Base-by-base conservation (phyloP, 169 alveolate genomes). In the Cryptosporidium sp. region DNA sequence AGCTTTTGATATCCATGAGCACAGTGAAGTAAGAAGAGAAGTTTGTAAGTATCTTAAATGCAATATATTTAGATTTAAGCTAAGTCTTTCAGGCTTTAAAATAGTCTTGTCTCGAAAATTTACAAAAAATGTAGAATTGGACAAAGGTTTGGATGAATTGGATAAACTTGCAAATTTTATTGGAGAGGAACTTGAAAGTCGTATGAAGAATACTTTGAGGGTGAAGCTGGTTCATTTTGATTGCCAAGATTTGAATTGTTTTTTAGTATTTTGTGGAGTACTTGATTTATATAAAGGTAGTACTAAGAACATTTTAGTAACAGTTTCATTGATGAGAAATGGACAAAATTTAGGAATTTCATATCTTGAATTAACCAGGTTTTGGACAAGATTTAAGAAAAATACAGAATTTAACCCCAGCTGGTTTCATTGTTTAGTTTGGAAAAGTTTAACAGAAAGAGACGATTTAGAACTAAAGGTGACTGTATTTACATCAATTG, bases 251-350 rank as follows among this genome's bases (percentile, higher is more conserved):
- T 59, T 73, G 52, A 33, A 43, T 37, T 10, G 51, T 37, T 73
- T 73, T 58, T 52, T 73, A 35, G 68, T 73, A 8, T 73, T 73
- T 55, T 73, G 86, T 55, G 86, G 86, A 41, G 29, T 23, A 41
- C 48, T 73, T 12, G 58, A 58, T 8, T 59, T 51, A 10, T 52
- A 3, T n/a, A 50, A 73, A 5, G 86, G 48, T 1, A 73, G 33
- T 26, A 73, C 51, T 51, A 70, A 73, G 55, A 73, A 73, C 33
- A 55, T 73, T n/a, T 51, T 73, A 31, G 68, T 73, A 21, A 37
- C 70, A 5, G 37, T 73, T 29, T 73, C 86, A 52, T 41, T 55
- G 8, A 10, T 73, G 68, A 55, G 14, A 10, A 58, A 59, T 29
- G 45, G 26, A 6, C 55, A 58, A 33, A 73, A 55, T 21, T n/a